A percentile compares a stretch with the other conserved stretches of the same genome.
phyloP scores from a whole-genome alignment of 2,329 filamentous ascomycete species.

The Paramyrothecium sp. region DNA sequence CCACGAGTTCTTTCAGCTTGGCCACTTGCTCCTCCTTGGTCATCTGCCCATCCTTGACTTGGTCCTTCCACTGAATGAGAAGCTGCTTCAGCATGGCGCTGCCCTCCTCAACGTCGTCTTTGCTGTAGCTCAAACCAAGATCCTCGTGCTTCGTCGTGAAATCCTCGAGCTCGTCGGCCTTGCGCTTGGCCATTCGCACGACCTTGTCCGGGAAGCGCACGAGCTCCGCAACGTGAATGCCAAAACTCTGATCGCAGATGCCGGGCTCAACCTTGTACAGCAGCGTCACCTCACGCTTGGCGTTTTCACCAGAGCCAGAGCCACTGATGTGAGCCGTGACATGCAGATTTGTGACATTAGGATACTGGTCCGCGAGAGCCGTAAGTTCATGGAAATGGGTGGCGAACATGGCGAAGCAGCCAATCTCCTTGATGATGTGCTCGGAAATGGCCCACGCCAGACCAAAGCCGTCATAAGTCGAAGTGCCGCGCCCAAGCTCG shows the following conservation, averaged over 20 bases:
- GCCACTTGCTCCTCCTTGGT: constrained; percentile 74
- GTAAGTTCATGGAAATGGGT: constrained; percentile 99
- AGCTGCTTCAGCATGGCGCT: constrained; percentile 82
- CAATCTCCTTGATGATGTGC: constrained; percentile 93
- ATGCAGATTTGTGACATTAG: constrained; percentile 88
- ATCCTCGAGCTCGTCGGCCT: constrained; percentile 96
- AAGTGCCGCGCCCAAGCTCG: constrained; percentile 92
- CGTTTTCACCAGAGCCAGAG: constrained; percentile 35
- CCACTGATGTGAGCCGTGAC: constrained; percentile 89
- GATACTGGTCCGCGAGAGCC: constrained; percentile 80
- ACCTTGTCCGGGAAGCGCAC: constrained; percentile 97
- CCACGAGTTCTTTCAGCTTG: constrained; percentile 77
- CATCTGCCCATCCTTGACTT: constrained; percentile 60
- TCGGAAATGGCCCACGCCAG: constrained; percentile 99
- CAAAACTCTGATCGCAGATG: constrained; percentile 95
- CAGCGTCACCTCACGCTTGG: constrained; percentile 83
- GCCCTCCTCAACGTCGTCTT: constrained; percentile 86
- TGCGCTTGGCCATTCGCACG: constrained; percentile 97
- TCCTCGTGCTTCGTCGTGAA: constrained; percentile 79
- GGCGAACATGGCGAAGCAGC: constrained; percentile 91
- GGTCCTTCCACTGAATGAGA: constrained; percentile 80
- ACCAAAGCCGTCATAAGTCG: constrained; percentile 97
- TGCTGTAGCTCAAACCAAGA: constrained; percentile 61
- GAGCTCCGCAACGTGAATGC: constrained; percentile 96
- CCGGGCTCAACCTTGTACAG: constrained; percentile 96